Base-by-base conservation (phyloP, 208 protist genomes). In the Trypanosoma cruzi region DNA sequence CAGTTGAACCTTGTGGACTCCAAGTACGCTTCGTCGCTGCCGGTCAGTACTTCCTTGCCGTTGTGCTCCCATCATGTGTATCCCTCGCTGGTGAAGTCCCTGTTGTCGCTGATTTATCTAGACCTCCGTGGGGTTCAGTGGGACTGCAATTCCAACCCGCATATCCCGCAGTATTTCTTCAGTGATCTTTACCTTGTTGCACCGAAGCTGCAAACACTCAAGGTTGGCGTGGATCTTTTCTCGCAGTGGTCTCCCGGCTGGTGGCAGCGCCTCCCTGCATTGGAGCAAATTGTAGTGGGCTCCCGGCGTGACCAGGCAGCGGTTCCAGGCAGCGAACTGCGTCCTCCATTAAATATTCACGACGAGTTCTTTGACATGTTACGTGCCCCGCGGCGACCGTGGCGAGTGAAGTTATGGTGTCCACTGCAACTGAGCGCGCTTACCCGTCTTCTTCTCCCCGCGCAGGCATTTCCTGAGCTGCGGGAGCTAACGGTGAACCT, bases 371-470 rank as follows among this genome's bases (percentile, higher is more conserved):
- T 81, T 53, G 55, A 68, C 29, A 84, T 91, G 69, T 65, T 96
- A 5, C 74, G 77, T 48, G 26, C 55, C 37, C 49, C 64, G 1
- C 40, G 71, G 4, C 70, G 79, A 28, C 54, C 34, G 29, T 92
- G 87, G 90, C n/a, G 62, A 13, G 49, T 93, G 20, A 90, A 94
- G 77, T 58, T 96, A 55, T 96, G 90, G 90, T 84, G 81, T 56
- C 80, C 79, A 31, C 58, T 96, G 49, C 48, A 60, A 13, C 49
- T 46, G 0, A 53, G 55, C 4, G 80, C 82, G 14, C 28, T 85
- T n/a, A 34, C 59, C 37, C 70, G 65, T 40, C 64, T 96, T 0
- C 59, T 93, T 32, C 24, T 67, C 0, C 80, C 85, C 0, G n/a
- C 72, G 22, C 53, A 64, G 37, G 54, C 75, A 34, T 83, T 81